Evolutionary conservation across 176 grass and related monocot genomes (phyloP).

Genomic region (Alloteropsis semialata): DNA sequence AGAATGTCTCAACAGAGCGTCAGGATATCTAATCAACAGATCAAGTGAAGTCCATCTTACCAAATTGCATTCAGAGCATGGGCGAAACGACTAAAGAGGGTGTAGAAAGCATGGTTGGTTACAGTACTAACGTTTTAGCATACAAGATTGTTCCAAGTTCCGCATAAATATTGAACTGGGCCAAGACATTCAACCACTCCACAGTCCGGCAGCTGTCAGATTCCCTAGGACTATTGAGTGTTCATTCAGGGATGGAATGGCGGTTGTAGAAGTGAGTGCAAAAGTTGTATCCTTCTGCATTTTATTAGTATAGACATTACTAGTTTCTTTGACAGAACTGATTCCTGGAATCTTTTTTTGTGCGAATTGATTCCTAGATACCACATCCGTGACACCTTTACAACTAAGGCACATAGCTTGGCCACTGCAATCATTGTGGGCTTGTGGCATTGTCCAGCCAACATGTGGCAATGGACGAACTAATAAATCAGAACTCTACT

Average conservation of each 20-base stretch:
- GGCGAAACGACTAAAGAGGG: neutral
- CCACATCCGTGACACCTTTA: conserved; percentile 4
- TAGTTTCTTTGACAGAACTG: neutral
- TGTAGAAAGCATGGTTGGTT: neutral
- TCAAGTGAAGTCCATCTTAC: neutral
- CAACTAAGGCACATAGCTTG: neutral
- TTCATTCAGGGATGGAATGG: neutral
- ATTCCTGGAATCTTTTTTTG: neutral
- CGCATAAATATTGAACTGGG: neutral
- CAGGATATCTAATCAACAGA: neutral
- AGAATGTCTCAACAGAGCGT: neutral
- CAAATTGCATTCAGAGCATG: neutral
- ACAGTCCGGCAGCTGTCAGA: neutral
- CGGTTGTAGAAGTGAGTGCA: neutral
- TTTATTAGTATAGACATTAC: neutral
- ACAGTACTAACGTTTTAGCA: neutral
- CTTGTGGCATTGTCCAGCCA: neutral
- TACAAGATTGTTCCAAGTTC: neutral
- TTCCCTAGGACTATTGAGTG: conserved; percentile 6
- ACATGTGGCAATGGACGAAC: neutral
- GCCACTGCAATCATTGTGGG: neutral
- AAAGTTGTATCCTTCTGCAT: conserved; percentile 17
- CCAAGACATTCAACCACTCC: neutral
- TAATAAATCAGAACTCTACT: neutral
- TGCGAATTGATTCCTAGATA: neutral